Percentiles rank a stretch among this genome's conserved stretches.
Evolutionary conservation across 2,329 filamentous ascomycete genomes (phyloP).

Genomic region (Metarhizium humberi): DNA sequence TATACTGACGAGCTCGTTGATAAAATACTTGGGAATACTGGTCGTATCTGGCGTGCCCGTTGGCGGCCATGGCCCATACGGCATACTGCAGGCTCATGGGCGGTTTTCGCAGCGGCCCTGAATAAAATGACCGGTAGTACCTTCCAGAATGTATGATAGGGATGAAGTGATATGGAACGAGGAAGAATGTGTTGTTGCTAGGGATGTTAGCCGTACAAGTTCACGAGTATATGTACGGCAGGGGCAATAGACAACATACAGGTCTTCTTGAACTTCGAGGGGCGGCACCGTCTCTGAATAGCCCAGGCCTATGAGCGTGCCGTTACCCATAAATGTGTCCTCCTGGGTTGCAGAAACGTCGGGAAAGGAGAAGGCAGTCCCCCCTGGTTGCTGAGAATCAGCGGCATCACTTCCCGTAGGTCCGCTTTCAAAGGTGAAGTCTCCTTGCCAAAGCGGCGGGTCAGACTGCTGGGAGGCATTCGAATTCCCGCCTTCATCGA

Average conservation of each 20-base stretch:
- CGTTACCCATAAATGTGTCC: slow-evolving; percentile 7
- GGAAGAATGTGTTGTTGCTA: slow-evolving; percentile 68
- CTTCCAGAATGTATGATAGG: slow-evolving; percentile 72
- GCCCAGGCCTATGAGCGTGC: slow-evolving; percentile 62
- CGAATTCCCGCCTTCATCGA: slow-evolving; percentile 5
- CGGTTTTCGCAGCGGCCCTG: slow-evolving; percentile 63
- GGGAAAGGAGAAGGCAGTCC: slow-evolving; percentile 8
- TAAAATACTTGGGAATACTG: slow-evolving; percentile 72
- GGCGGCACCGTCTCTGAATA: slow-evolving; percentile 74
- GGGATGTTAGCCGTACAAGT: neutral
- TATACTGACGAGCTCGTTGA: slow-evolving; percentile 69
- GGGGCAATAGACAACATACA: slow-evolving; percentile 44
- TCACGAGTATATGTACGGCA: neutral
- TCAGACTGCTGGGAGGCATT: slow-evolving; percentile 2
- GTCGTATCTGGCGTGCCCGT: slow-evolving; percentile 62
- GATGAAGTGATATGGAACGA: slow-evolving; percentile 59
- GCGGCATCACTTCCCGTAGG: slow-evolving; percentile 9
- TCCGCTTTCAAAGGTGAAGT: slow-evolving; percentile 8
- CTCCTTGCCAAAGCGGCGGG: slow-evolving; percentile 1
- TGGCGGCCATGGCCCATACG: slow-evolving; percentile 76
- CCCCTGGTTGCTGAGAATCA: slow-evolving; percentile 3
- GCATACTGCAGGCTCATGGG: slow-evolving; percentile 77
- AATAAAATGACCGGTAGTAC: slow-evolving; percentile 66
- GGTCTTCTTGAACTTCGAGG: slow-evolving; percentile 69
- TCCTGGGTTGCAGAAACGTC: slow-evolving; percentile 9